Evolutionary conservation across 495 filamentous ascomycete genomes (phyloP).

Genomic region (Neurospora pannonica): DNA sequence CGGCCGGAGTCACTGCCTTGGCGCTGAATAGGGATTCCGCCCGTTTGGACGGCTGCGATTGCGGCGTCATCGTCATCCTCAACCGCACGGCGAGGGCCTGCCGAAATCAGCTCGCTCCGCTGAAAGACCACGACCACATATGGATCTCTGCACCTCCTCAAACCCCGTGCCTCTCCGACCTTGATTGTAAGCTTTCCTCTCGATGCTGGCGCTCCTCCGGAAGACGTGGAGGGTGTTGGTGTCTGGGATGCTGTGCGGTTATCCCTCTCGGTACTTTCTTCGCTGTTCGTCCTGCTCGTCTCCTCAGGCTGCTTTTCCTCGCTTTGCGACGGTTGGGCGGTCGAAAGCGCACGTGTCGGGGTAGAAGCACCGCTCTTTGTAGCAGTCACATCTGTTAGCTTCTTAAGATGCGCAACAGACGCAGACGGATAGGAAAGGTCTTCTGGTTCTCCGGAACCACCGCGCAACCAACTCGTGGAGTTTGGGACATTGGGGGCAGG

Average conservation of each 20-base stretch:
- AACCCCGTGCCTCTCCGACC: conserved; percentile 71
- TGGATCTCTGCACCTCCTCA: conserved; percentile 74
- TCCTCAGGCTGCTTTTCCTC: conserved; percentile 28
- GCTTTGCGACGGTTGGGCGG: conserved; percentile 29
- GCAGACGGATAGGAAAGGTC: conserved; percentile 48
- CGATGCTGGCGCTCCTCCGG: conserved; percentile 54
- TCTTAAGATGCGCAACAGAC: conserved; percentile 59
- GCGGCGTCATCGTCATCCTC: conserved; percentile 40
- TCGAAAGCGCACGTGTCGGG: conserved; percentile 74
- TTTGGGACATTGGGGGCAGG: conserved; percentile 45
- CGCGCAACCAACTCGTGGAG: conserved; percentile 40
- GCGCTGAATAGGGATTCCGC: conserved; percentile 52
- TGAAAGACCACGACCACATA: conserved; percentile 97
- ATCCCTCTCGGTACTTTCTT: conserved; percentile 22
- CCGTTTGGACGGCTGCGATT: conserved; percentile 34
- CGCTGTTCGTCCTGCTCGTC: conserved; percentile 25
- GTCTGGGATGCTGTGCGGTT: conserved; percentile 32
- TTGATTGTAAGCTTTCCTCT: conserved; percentile 87
- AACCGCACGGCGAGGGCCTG: conserved; percentile 51
- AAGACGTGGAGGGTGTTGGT: conserved; percentile 18
- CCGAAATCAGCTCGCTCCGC: conserved; percentile 90
- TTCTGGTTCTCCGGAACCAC: conserved; percentile 37
- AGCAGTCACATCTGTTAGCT: conserved; percentile 75
- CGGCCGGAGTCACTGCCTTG: conserved; percentile 66
- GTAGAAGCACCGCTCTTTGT: conserved; percentile 85